A percentile compares a stretch with the other conserved stretches of the same genome.
These are phyloP conservation scores for Prorocentrum cordatum DNA, from an alignment of 169 alveolate species.

Conservation along the genomic window DNA sequence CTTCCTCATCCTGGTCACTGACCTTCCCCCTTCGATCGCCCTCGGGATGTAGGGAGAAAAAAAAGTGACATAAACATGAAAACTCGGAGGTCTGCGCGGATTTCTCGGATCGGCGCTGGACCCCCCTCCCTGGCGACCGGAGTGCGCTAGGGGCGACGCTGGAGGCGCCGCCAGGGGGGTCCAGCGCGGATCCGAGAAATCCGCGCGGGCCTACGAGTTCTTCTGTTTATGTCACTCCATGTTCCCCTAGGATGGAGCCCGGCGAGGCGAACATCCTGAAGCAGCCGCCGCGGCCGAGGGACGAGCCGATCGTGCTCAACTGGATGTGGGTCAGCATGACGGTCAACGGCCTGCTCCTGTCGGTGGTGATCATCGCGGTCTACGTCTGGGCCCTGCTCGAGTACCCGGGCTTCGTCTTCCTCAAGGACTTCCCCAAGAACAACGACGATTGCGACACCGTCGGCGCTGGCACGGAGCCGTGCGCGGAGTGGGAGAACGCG, in stretches of 20 bases:
- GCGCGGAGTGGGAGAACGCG: not conserved
- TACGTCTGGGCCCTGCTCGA: not conserved
- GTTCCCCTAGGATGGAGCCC: no score
- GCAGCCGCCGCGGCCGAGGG: slow-evolving; percentile 55
- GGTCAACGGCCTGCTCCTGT: slow-evolving; percentile 20
- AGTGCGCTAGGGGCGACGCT: no score
- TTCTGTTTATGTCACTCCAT: no score
- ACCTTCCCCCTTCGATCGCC: slow-evolving; percentile 91
- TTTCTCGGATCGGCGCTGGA: no score
- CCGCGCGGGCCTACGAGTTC: no score
- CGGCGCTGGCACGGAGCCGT: not conserved
- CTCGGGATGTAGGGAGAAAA: no score
- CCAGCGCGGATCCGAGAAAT: no score
- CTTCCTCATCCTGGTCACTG: slow-evolving; percentile 85
- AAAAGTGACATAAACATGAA: no score
- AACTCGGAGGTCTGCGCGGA: no score
- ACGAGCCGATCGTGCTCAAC: slow-evolving; percentile 31
- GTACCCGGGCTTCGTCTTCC: slow-evolving; percentile 32
- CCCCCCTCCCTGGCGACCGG: no score
- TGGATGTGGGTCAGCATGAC: slow-evolving; percentile 61
- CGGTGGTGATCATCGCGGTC: slow-evolving; percentile 29
- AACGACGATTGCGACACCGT: not conserved
- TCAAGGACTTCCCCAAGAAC: not conserved
- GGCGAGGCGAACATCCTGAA: slow-evolving; percentile 47
- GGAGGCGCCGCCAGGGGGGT: no score